These are phyloP conservation scores for Vicia faba DNA, from an alignment of 306 rosid species.

Conservation along the genomic window DNA sequence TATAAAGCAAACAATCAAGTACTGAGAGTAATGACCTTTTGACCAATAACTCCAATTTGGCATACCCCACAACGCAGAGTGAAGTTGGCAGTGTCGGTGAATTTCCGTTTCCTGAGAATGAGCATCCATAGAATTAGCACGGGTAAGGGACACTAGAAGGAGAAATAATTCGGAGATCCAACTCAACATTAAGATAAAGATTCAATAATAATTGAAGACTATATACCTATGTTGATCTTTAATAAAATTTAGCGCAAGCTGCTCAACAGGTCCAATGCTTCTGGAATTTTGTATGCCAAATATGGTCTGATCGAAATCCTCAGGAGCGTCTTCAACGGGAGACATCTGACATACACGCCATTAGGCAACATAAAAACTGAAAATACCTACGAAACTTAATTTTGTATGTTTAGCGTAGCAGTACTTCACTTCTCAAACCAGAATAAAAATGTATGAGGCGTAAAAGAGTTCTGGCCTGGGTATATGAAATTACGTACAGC, in stretches of 20 bases:
- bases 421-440: slow-evolving; percentile 21
- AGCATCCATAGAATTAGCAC: slow-evolving; percentile 17
- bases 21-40: slow-evolving; percentile 58
- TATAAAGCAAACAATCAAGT: slow-evolving; percentile 4
- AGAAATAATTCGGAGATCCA: neutral
- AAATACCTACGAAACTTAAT: slow-evolving; percentile 17
- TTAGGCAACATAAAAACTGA: slow-evolving; percentile 33
- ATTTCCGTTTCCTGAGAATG: slow-evolving; percentile 73
- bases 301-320: slow-evolving; percentile 95
- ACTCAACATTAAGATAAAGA: neutral
- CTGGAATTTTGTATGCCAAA: slow-evolving; percentile 55
- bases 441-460: neutral
- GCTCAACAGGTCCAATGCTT: slow-evolving; percentile 68
- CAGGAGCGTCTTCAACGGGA: slow-evolving; percentile 78
- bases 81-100: slow-evolving; percentile 87
- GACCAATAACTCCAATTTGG: slow-evolving; percentile 91
- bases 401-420: neutral
- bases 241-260: slow-evolving; percentile 60
- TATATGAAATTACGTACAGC: slow-evolving; percentile 59
- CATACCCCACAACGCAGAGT: slow-evolving; percentile 97
- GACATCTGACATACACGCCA: slow-evolving; percentile 59
- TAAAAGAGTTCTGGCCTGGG: slow-evolving; percentile 29
- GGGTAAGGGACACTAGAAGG: slow-evolving; percentile 5
- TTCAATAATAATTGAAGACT: slow-evolving; percentile 21
- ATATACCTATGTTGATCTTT: slow-evolving; percentile 88